Base-by-base conservation (phyloP, 2,329 filamentous ascomycete species). In the Sordariomycetes sp. region DNA sequence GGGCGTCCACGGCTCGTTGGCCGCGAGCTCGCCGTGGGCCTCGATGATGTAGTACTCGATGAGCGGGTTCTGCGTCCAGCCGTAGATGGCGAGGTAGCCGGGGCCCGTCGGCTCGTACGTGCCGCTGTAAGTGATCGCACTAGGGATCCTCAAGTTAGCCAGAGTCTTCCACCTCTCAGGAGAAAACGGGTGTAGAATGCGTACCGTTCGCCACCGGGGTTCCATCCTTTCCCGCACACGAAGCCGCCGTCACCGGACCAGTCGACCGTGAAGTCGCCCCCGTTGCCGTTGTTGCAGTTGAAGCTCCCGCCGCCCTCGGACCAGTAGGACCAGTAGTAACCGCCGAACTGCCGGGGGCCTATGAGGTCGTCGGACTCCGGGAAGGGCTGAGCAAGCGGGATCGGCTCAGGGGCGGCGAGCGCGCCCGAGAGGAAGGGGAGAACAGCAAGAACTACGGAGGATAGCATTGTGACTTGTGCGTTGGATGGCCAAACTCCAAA, bases 221-320 rank as follows among this genome's bases (percentile, higher is more conserved):
- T 76, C 79, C 80, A 83, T 40, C 81, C 81, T 68, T 82, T 83
- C 34, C 81, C 81, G 59, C 72, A 78, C 37, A 81, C 79, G 53
- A 81, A 78, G 71, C 82, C 80, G 35, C 78, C 79, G 22, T 66
- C 68, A 54, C 71, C 71, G 50, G 60, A 65, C 79, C 79, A 82
- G 48, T 63, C 64, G 0, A 76, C 70, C 24, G 64, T 72, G 69
- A 79, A 81, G 28, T 68, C 64, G 1, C 77, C 77, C 1, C 62
- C 70, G 3, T 64, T 62, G 1, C 70, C 70, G 64, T 79, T 79
- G 57, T 63, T 74, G 66, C 78, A 79, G 40, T 68, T 72, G 12
- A 77, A 74, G 16, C 64, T 64, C 25, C 70, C 72, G 53, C 68
- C 72, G 0, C 72, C 73, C 50, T 79, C 74, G 54, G 74, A 75